A percentile compares a stretch with the other conserved stretches of the same genome.
Evolutionary conservation across 2,329 filamentous ascomycete species (phyloP).

Genomic region (Talaromyces sp.): DNA sequence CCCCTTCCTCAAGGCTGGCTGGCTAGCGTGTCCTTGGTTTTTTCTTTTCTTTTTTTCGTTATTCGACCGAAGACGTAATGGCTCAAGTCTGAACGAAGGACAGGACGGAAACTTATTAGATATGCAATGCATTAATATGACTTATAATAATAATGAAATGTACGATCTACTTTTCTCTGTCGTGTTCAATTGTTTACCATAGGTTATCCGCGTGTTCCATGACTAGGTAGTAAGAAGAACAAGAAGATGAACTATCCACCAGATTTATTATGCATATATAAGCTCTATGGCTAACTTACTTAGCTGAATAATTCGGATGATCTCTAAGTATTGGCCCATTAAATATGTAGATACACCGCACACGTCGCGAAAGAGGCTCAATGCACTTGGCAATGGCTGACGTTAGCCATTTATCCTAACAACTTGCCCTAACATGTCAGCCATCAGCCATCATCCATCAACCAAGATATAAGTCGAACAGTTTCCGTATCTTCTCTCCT

Average conservation of each 20-base stretch:
- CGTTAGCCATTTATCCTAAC: background rate
- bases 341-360: background rate
- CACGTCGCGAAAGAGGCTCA: background rate
- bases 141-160: background rate
- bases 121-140: slow-evolving; percentile 11
- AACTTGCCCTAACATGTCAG: background rate
- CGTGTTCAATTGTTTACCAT: too few species aligned
- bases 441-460: background rate
- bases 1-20: slow-evolving; percentile 5
- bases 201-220: too few species aligned
- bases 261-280: too few species aligned
- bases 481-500: background rate
- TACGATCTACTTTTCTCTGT: background rate
- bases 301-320: too few species aligned
- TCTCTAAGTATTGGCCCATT: too few species aligned
- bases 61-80: background rate
- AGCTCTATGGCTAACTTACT: too few species aligned
- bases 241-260: too few species aligned
- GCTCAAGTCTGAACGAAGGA: slow-evolving; percentile 1
- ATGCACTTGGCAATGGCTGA: background rate
- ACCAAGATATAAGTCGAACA: background rate
- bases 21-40: slow-evolving; percentile 5
- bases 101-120: slow-evolving; percentile 1
- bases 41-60: background rate
- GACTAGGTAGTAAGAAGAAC: too few species aligned